Conservation (phyloP, 345 rosid species). For the Gynandropsis gynandra region DNA sequence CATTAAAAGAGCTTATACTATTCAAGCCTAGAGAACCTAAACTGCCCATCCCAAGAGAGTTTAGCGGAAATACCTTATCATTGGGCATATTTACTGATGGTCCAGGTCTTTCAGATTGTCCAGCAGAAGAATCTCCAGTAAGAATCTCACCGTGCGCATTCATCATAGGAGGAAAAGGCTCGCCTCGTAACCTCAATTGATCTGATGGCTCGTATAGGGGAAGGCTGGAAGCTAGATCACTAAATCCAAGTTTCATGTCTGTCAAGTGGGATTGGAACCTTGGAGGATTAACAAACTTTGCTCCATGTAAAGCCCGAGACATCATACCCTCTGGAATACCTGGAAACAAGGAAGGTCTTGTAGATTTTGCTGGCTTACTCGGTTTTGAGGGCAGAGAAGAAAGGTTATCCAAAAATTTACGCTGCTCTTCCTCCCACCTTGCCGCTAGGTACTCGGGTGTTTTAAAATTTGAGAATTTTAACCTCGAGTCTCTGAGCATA, state of each 20-base stretch:
- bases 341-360: constrained; percentile 56
- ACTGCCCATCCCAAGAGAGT: constrained; percentile 63
- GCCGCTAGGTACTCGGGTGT: constrained; percentile 66
- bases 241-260: constrained; percentile 87
- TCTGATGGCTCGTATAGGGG: constrained; percentile 54
- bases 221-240: constrained; percentile 44
- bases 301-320: constrained; percentile 78
- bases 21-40: constrained; percentile 47
- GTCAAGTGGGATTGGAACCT: constrained; percentile 80
- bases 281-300: constrained; percentile 51
- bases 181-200: constrained; percentile 53
- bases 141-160: constrained; percentile 34
- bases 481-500: constrained; percentile 82
- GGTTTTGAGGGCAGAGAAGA: constrained; percentile 41
- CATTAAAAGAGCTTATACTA: constrained; percentile 38
- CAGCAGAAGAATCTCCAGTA: constrained; percentile 54
- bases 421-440: constrained; percentile 96
- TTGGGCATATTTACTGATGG: constrained; percentile 35
- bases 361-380: constrained; percentile 40
- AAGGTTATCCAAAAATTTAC: constrained; percentile 66
- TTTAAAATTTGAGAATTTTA: constrained; percentile 68
- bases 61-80: constrained; percentile 66
- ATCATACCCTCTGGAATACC: constrained; percentile 88
- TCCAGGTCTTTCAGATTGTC: constrained; percentile 53
- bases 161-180: constrained; percentile 51